These are phyloP conservation scores for Cucurbita moschata DNA, from an alignment of 306 rosid species.

Conservation along the genomic window DNA sequence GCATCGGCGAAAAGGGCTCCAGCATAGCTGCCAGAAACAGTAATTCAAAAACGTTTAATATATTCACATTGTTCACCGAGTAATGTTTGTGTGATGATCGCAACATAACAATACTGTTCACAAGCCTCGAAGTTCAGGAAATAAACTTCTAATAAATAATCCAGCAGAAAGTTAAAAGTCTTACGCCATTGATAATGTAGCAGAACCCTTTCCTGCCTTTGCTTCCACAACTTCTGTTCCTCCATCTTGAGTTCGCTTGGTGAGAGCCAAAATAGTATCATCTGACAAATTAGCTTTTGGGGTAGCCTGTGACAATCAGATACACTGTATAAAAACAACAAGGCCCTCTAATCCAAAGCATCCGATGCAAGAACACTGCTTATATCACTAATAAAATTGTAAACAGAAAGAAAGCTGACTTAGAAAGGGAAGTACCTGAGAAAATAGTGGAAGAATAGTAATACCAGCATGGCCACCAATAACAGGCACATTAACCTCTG, in stretches of 20 bases:
- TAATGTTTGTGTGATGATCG: not conserved
- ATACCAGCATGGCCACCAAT: slow-evolving; percentile 97
- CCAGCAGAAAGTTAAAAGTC: slow-evolving; percentile 13
- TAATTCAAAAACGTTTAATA: no score
- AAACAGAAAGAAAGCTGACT: not conserved
- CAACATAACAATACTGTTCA: not conserved
- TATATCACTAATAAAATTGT: not conserved
- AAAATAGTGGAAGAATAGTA: slow-evolving; percentile 90
- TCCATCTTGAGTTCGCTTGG: slow-evolving; percentile 94
- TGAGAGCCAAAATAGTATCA: slow-evolving; percentile 54
- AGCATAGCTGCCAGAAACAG: slow-evolving; percentile 38
- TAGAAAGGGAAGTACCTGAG: slow-evolving; percentile 43
- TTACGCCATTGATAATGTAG: slow-evolving; percentile 99
- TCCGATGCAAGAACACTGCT: not conserved
- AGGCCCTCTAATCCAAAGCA: slow-evolving; percentile 4
- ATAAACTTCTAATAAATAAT: not conserved
- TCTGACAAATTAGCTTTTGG: slow-evolving; percentile 64
- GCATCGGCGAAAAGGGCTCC: slow-evolving; percentile 98
- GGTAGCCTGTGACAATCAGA: slow-evolving; percentile 42
- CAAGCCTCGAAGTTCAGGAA: not conserved
- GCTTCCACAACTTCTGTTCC: slow-evolving; percentile 99
- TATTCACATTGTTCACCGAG: not conserved
- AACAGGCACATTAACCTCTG: slow-evolving; percentile 95
- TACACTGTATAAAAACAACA: not conserved
- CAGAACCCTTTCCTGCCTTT: slow-evolving; percentile 98